Base-by-base conservation (phyloP, 495 filamentous ascomycete genomes). In the Clohesyomyces aquaticus region DNA sequence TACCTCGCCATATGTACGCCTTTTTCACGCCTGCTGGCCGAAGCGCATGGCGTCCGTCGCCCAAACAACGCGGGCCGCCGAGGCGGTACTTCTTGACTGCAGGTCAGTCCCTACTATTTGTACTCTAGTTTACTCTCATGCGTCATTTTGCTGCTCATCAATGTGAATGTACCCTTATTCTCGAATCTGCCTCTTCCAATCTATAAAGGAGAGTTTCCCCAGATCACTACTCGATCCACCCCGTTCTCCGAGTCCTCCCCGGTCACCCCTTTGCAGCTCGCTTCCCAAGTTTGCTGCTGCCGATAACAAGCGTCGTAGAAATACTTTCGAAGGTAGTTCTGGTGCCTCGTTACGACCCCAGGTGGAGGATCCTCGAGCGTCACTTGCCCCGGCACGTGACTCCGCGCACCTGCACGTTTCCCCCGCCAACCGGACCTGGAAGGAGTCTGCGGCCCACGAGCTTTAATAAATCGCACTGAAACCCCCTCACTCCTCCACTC, bases 11-110 rank as follows among this genome's bases (percentile, higher is more conserved):
- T n/a, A 61, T 54, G 49, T 27, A 28, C 50, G 41, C 53, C 50
- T 48, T 42, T 28, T 49, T n/a, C 54, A 27, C 18, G 26, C 38
- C 49, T 49, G 48, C 19, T 2, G 21, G 26, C 41, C 32, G 27
- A 63, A 59, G 65, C 49, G 46, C 42, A 43, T 54, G 41, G 54
- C n/a, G 22, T 29, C 38, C 59, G 59, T 58, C 27, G 35, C 54
- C 59, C 65, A 62, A 59, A 68, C 65, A 59, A 63, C 51, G 59
- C 65, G 53, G 65, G 35, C 65, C 59, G 54, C 51, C 22, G 43
- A 57, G 64, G 56, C 56, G 55, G 55, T 51, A 43, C 25, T 58
- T 50, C 57, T 46, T 23, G 45, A 43, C 45, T 19, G 42, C 22
- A 25, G 29, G 21, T 53, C 28, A n/a, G 50, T 19, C 35, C 26